Evolutionary conservation across 2,329 filamentous ascomycete genomes (phyloP).

Genomic region (Taxawa tesnikishii): DNA sequence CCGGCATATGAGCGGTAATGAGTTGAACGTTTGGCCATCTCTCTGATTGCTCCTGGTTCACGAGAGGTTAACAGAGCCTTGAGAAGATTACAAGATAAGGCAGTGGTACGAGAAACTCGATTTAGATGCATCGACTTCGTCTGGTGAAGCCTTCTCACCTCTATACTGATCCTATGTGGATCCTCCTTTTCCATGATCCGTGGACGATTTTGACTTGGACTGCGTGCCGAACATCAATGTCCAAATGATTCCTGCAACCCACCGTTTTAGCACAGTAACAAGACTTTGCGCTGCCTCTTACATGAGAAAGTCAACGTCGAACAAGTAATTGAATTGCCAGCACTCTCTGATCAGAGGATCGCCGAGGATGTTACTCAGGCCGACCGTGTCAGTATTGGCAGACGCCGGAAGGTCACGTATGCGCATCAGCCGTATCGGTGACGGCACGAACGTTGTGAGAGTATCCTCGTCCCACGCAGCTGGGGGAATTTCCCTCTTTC

Average conservation of each 20-base stretch:
- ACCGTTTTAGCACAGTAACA: constrained; percentile 1
- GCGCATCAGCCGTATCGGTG: constrained; percentile 60
- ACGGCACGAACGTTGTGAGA: constrained; percentile 22
- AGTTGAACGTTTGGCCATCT: constrained; percentile 56
- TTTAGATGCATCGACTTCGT: too few relatives aligned
- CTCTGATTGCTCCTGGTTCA: constrained; percentile 50
- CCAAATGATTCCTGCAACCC: constrained; percentile 32
- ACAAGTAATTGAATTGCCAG: constrained; percentile 59
- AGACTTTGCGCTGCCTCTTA: constrained; percentile 11
- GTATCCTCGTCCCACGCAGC: too few relatives aligned
- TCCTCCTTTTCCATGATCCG: constrained; percentile 60
- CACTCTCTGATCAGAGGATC: constrained; percentile 61
- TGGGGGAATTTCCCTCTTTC: too few relatives aligned
- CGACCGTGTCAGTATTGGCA: constrained; percentile 55
- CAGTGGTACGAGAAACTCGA: too few relatives aligned
- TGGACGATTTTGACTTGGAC: constrained; percentile 49
- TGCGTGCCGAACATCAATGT: constrained; percentile 39
- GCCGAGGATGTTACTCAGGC: constrained; percentile 55
- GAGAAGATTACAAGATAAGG: too few relatives aligned
- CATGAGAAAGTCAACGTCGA: constrained; percentile 53
- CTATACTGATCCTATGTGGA: constrained; percentile 40
- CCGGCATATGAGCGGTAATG: constrained; percentile 65
- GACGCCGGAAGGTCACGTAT: constrained; percentile 49
- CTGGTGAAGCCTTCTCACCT: too few relatives aligned
- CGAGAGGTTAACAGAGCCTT: too few relatives aligned